Base-by-base conservation (phyloP, 495 filamentous ascomycete species). In the Podospora pseudopauciseta region DNA sequence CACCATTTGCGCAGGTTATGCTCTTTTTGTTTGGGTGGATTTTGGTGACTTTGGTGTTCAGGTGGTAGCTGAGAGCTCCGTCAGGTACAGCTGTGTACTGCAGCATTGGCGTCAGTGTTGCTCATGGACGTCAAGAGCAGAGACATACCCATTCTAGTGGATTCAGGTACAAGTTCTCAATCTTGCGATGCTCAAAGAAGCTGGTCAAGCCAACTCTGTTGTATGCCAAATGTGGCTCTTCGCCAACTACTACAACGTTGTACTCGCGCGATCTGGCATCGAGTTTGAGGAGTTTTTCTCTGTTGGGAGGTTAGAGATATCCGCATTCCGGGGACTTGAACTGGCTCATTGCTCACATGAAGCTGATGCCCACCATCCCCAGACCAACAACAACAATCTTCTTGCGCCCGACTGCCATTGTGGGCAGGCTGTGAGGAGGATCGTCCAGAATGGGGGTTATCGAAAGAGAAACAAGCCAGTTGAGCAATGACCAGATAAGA, bases 181-280 rank as follows among this genome's bases (percentile, higher is more conserved):
- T 90, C 69, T 92, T 87, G 67, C 94, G 86, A 79, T 97, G 93
- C 73, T 92, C 89, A 73, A 98, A 98, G 81, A 93, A 98, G 54
- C 88, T 91, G 6, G 93, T 97, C 54, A 98, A 84, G n/a, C 94
- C 94, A 23, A 98, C 94, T 61, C 94, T 90, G 74, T 98, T 98
- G 79, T 98, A 98, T 2, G 94, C 94, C 68, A 97, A 80, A 80
- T 98, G 91, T 1, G 90, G 81, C 75, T 98, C 94, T 74, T 98
- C 94, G 74, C 94, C 94, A 75, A 98, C 91, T 44, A 97, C 94
- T 9, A 94, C 82, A 59, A 98, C 87, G 74, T 96, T 88, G 76
- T 92, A 97, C 77, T 92, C 89, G 39, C 89, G 84, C 67, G 87
- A 77, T 70, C 91, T 88, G 0, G 86, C 86, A 75, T 97, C 94